phyloP scores from a whole-genome alignment of 805 yeast genomes.

The Candida ponderosae region DNA sequence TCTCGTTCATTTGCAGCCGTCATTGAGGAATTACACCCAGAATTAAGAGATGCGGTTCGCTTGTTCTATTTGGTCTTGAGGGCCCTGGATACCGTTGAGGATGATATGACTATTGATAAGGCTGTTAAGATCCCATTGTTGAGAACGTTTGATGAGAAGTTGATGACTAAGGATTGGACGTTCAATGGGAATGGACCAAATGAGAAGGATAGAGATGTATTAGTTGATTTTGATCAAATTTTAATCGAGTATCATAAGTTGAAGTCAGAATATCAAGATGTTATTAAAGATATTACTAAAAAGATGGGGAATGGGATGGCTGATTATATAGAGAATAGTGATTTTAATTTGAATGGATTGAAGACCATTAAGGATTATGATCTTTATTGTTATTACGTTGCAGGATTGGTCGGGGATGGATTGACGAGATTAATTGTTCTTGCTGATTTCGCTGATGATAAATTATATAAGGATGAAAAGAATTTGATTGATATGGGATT shows the following conservation, averaged over 20 bases:
- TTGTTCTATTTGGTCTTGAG: conserved; percentile 79
- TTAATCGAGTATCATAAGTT: conserved; percentile 66
- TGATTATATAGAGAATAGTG: conserved; percentile 70
- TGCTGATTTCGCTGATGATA: conserved; percentile 60
- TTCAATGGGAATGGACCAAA: conserved; percentile 66
- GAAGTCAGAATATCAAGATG: conserved; percentile 68
- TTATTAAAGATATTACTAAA: conserved; percentile 67
- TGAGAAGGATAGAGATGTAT: conserved; percentile 75
- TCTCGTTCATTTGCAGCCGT: conserved; percentile 95
- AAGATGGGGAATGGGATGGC: conserved; percentile 99
- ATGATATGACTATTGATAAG: conserved; percentile 82
- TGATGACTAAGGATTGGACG: conserved; percentile 68
- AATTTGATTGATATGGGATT: conserved; percentile 86
- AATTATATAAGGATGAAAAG: conserved; percentile 43
- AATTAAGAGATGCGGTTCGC: conserved; percentile 73
- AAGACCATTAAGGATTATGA: conserved; percentile 75
- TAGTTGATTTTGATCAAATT: conserved; percentile 69
- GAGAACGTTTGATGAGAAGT: conserved; percentile 56
- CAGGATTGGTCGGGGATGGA: conserved; percentile 97
- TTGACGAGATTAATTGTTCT: conserved; percentile 72
- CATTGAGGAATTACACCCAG: conserved; percentile 85
- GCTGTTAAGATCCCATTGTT: conserved; percentile 67
- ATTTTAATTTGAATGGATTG: conserved; percentile 75
- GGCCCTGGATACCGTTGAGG: conserved; percentile 93
- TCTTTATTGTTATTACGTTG: conserved; percentile 92